phyloP scores from a whole-genome alignment of 2,329 filamentous ascomycete genomes.

The Colletotrichum euphorbiae region DNA sequence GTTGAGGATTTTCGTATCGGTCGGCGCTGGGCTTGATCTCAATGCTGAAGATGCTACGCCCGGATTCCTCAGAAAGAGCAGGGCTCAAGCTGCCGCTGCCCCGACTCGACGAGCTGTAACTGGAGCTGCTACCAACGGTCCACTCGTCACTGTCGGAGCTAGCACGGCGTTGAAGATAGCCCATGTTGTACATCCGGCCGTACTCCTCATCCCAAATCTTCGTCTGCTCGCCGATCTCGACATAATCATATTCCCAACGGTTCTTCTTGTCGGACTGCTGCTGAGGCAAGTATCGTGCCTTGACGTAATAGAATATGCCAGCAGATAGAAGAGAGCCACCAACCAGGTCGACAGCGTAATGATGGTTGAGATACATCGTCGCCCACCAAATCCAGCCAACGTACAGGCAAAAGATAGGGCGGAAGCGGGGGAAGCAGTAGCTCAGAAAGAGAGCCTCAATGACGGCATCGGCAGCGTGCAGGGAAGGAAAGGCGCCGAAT shows the following conservation, averaged over 20 bases:
- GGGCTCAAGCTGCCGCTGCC: slow-evolving; percentile 57
- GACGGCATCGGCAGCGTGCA: slow-evolving; percentile 91
- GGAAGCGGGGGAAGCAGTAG: slow-evolving; percentile 87
- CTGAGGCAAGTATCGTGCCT: slow-evolving; percentile 83
- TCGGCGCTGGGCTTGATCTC: slow-evolving; percentile 55
- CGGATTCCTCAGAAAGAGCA: slow-evolving; percentile 57
- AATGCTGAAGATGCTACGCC: slow-evolving; percentile 42
- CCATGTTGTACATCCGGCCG: slow-evolving; percentile 60
- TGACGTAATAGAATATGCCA: slow-evolving; percentile 84
- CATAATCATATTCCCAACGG: slow-evolving; percentile 95
- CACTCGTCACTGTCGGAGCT: slow-evolving; percentile 82
- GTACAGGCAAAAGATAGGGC: slow-evolving; percentile 84
- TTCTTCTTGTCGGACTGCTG: slow-evolving; percentile 86
- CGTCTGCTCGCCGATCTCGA: slow-evolving; percentile 79
- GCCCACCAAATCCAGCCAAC: slow-evolving; percentile 97
- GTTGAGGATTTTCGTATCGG: slow-evolving; percentile 48
- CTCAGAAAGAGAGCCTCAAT: slow-evolving; percentile 93
- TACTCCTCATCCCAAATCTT: slow-evolving; percentile 59
- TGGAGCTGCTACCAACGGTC: slow-evolving; percentile 87
- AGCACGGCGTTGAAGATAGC: slow-evolving; percentile 56
- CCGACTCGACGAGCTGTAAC: slow-evolving; percentile 62
- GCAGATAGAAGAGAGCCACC: slow-evolving; percentile 84
- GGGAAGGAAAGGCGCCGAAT: slow-evolving; percentile 93
- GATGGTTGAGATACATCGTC: slow-evolving; percentile 97
- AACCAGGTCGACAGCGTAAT: slow-evolving; percentile 95